These are phyloP conservation scores for Tetrahymena borealis DNA, from an alignment of 73 alveolate species.

Conservation along the genomic window DNA sequence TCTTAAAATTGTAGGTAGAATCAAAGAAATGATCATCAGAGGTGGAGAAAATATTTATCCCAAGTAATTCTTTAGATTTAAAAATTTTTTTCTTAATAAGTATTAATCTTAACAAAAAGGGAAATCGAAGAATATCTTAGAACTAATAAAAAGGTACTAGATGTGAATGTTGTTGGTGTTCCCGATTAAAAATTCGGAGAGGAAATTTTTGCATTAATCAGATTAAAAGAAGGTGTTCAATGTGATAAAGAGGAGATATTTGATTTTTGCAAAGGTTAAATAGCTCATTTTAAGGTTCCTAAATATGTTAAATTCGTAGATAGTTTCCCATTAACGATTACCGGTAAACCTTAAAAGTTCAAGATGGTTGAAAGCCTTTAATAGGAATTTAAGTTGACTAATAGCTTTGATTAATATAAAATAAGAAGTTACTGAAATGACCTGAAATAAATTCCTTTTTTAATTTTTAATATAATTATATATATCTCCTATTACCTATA, in stretches of 20 bases:
- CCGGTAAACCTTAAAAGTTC: conserved; percentile 77
- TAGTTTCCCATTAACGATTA: conserved; percentile 63
- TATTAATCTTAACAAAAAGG: neutral
- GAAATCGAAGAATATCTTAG: conserved; percentile 69
- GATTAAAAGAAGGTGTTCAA: conserved; percentile 33
- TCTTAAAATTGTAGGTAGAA: conserved; percentile 71
- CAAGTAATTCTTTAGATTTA: neutral
- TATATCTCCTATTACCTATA: neutral
- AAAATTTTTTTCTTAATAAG: neutral
- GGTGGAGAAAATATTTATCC: conserved; percentile 91
- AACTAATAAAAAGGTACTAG: conserved; percentile 51
- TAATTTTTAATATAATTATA: neutral
- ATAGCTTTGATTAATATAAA: conserved; percentile 5
- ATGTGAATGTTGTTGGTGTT: conserved; percentile 72
- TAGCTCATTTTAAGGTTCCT: conserved; percentile 72
- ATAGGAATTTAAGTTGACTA: conserved; percentile 13
- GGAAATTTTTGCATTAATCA: conserved; percentile 73
- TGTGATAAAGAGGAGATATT: conserved; percentile 24
- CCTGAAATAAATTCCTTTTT: neutral
- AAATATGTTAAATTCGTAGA: conserved; percentile 50
- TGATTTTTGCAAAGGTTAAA: conserved; percentile 47
- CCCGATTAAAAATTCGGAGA: conserved; percentile 69
- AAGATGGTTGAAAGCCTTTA: conserved; percentile 50
- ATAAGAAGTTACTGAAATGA: neutral
- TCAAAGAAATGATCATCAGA: conserved; percentile 75